phyloP scores from a whole-genome alignment of 495 filamentous ascomycete genomes.

The Daldinia vernicosa region DNA sequence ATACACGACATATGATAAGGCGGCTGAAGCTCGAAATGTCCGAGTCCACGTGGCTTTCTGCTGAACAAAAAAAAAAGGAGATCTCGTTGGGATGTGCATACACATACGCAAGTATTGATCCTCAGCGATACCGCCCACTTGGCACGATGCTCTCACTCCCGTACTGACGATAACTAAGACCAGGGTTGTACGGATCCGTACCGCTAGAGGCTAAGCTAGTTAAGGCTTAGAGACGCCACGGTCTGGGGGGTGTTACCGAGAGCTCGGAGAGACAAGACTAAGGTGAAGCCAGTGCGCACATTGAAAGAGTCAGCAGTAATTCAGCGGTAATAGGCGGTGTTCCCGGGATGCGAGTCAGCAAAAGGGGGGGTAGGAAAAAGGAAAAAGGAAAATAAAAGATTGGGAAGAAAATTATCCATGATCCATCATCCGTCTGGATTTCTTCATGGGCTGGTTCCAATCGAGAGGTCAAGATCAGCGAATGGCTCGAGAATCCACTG shows the following conservation, averaged over 20 bases:
- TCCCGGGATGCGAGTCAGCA: slow-evolving; percentile 29
- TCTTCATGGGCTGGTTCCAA: slow-evolving; percentile 34
- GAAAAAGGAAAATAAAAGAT: slow-evolving; percentile 31
- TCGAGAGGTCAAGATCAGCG: slow-evolving; percentile 40
- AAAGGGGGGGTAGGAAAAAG: slow-evolving; percentile 15
- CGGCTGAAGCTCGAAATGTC: slow-evolving; percentile 36
- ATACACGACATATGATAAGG: slow-evolving; percentile 23
- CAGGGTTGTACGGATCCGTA: neutral
- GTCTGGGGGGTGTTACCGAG: slow-evolving; percentile 21
- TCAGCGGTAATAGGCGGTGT: slow-evolving; percentile 13
- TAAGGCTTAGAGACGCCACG: slow-evolving; percentile 15
- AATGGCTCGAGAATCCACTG: slow-evolving; percentile 23
- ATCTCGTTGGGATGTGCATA: slow-evolving; percentile 9
- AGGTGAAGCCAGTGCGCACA: slow-evolving; percentile 22
- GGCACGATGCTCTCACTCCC: slow-evolving; percentile 26
- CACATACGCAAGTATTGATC: neutral
- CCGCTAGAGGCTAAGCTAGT: slow-evolving; percentile 11
- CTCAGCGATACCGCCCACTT: slow-evolving; percentile 21
- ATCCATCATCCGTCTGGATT: slow-evolving; percentile 26
- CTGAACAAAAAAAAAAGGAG: slow-evolving; percentile 19
- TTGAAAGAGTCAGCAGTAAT: slow-evolving; percentile 2
- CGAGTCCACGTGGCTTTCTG: slow-evolving; percentile 40
- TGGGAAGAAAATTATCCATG: slow-evolving; percentile 9
- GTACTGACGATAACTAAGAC: neutral
- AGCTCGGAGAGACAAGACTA: slow-evolving; percentile 14